A percentile compares a stretch with the other conserved stretches of the same genome.
phyloP scores from a whole-genome alignment of 495 filamentous ascomycete species.

The Cercophora newfieldiana region DNA sequence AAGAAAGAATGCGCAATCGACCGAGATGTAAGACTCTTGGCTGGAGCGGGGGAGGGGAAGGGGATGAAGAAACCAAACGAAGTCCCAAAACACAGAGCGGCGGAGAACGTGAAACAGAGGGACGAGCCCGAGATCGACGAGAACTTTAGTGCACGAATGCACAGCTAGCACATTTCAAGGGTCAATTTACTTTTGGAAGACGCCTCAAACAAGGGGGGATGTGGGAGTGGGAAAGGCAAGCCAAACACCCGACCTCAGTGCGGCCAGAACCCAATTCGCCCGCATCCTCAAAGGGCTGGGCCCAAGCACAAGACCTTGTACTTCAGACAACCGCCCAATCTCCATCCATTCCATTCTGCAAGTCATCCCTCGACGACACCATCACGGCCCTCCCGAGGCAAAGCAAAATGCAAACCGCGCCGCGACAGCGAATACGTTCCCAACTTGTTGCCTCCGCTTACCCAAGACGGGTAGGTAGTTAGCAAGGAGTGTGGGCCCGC shows the following conservation, averaged over 20 bases:
- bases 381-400: neutral
- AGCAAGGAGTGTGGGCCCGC: neutral
- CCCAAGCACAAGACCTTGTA: too few species aligned
- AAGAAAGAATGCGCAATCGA: neutral
- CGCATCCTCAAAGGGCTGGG: neutral
- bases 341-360: neutral
- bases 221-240: neutral
- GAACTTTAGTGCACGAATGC: neutral
- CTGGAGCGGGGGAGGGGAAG: neutral
- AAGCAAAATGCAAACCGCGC: neutral
- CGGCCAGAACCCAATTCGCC: neutral
- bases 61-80: neutral
- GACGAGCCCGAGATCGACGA: neutral
- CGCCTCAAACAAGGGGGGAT: neutral
- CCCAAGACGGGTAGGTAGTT: neutral
- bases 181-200: neutral
- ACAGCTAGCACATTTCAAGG: neutral
- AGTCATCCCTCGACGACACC: neutral
- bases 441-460: neutral
- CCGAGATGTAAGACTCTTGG: neutral
- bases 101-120: neutral
- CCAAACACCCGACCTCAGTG: too few species aligned
- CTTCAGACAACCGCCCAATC: neutral
- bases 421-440: neutral
- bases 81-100: neutral